These are phyloP conservation scores for Pythium coloratum DNA, from an alignment of 352 stramenopile genomes.

Conservation along the genomic window DNA sequence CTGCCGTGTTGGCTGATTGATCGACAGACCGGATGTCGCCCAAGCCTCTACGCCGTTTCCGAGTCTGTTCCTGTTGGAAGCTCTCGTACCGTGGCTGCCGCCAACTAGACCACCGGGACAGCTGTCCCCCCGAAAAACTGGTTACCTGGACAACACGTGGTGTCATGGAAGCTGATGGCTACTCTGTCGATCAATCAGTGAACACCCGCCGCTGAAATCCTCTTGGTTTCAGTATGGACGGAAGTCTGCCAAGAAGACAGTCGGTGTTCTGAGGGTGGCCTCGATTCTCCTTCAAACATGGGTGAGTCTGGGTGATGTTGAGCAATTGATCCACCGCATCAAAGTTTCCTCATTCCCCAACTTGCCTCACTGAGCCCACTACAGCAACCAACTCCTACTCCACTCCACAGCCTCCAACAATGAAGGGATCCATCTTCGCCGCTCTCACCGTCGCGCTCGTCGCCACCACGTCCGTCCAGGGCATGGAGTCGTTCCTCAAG, in stretches of 20 bases:
- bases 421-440: conserved; percentile 22
- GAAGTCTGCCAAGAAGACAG: too few relatives aligned
- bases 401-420: not conserved
- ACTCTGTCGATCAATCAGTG: too few relatives aligned
- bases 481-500: conserved; percentile 32
- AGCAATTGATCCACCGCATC: not conserved
- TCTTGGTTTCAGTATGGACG: too few relatives aligned
- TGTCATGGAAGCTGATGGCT: not conserved
- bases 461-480: conserved; percentile 74
- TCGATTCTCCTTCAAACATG: too few relatives aligned
- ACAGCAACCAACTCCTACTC: conserved; percentile 1
- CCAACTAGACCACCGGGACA: not conserved
- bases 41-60: too few relatives aligned
- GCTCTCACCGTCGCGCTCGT: conserved; percentile 53
- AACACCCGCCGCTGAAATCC: too few relatives aligned
- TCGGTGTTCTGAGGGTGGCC: too few relatives aligned
- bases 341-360: conserved; percentile 12
- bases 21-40: too few relatives aligned
- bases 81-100: too few relatives aligned
- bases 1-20: too few relatives aligned
- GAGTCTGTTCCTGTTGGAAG: too few relatives aligned
- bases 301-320: too few relatives aligned
- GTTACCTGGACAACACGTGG: not conserved
- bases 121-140: not conserved
- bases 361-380: conserved; percentile 1